Percentiles rank a stretch among this genome's conserved stretches.
These are phyloP conservation scores for Rhodofomes roseus DNA, from an alignment of 1,284 basidiomycete species.

Conservation along the genomic window DNA sequence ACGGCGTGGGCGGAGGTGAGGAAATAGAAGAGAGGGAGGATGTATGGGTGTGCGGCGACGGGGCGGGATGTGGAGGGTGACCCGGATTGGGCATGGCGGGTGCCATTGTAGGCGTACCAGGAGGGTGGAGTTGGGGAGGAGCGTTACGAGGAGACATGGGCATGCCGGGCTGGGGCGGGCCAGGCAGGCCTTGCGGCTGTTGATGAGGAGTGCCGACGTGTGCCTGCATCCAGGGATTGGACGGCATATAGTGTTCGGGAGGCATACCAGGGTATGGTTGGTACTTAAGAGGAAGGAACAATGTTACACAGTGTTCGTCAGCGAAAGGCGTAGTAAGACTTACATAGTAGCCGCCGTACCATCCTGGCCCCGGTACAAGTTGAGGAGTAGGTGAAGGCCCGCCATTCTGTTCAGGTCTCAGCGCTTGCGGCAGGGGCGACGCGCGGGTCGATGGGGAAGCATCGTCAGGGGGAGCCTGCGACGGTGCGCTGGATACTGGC, in stretches of 20 bases:
- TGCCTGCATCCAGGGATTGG: slow-evolving; percentile 36
- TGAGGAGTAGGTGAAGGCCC: slow-evolving; percentile 40
- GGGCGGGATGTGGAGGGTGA: slow-evolving; percentile 48
- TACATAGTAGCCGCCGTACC: slow-evolving; percentile 37
- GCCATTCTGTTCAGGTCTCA: slow-evolving; percentile 31
- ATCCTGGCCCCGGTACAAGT: slow-evolving; percentile 29
- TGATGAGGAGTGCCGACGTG: slow-evolving; percentile 33
- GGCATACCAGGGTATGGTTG: slow-evolving; percentile 26
- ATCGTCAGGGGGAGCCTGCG: slow-evolving; percentile 33
- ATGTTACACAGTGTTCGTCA: slow-evolving; percentile 4
- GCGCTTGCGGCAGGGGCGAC: slow-evolving; percentile 39
- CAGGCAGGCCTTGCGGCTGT: slow-evolving; percentile 32
- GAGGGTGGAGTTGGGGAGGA: slow-evolving; percentile 50
- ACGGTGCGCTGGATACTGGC: slow-evolving; percentile 34
- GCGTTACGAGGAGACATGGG: slow-evolving; percentile 65
- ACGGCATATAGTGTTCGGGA: slow-evolving; percentile 30
- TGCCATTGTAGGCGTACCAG: slow-evolving; percentile 61
- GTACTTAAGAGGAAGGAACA: slow-evolving; percentile 17
- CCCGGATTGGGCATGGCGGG: slow-evolving; percentile 48
- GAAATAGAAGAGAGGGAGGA: slow-evolving; percentile 46
- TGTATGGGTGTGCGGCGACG: slow-evolving; percentile 46
- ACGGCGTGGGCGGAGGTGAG: slow-evolving; percentile 68
- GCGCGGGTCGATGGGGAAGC: slow-evolving; percentile 41
- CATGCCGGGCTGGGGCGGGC: slow-evolving; percentile 40
- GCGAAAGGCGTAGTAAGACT: slow-evolving; percentile 16